phyloP scores from a whole-genome alignment of 805 yeast species.

The Candida qinlingensis region DNA sequence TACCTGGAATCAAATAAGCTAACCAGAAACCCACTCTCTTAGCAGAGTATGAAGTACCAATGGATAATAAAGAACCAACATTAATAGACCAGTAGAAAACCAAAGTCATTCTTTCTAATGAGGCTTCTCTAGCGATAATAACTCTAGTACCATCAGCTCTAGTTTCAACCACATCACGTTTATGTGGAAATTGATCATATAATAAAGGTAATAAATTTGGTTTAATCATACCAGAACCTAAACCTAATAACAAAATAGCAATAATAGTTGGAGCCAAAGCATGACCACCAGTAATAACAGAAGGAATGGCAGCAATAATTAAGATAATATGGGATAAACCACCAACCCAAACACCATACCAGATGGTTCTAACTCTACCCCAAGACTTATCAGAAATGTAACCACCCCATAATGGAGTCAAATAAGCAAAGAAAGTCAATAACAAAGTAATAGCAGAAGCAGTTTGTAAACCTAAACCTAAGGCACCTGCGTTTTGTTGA shows the following conservation, averaged over 20 bases:
- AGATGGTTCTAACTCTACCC: constrained; percentile 68
- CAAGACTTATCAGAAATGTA: constrained; percentile 65
- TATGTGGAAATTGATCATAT: constrained; percentile 65
- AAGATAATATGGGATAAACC: constrained; percentile 56
- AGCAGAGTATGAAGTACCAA: constrained; percentile 73
- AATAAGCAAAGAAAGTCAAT: constrained; percentile 77
- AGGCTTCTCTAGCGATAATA: constrained; percentile 60
- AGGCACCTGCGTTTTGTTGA: constrained; percentile 40
- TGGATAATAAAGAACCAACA: constrained; percentile 64
- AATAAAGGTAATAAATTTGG: constrained; percentile 62
- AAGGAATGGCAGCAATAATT: constrained; percentile 62
- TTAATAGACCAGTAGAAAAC: constrained; percentile 71
- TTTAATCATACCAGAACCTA: constrained; percentile 78
- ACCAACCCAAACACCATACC: constrained; percentile 52
- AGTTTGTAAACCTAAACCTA: constrained; percentile 51
- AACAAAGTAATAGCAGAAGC: constrained; percentile 71
- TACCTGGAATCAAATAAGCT: constrained; percentile 64
- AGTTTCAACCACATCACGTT: constrained; percentile 50
- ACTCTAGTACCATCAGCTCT: constrained; percentile 59
- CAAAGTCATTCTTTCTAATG: constrained; percentile 69
- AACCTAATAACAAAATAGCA: constrained; percentile 48
- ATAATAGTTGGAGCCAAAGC: constrained; percentile 54
- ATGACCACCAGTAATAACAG: constrained; percentile 37
- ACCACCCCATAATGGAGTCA: constrained; percentile 74
- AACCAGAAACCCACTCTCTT: constrained; percentile 61